phyloP scores from a whole-genome alignment of 805 yeast species.

The Kodamaea hsintzibuensis region DNA sequence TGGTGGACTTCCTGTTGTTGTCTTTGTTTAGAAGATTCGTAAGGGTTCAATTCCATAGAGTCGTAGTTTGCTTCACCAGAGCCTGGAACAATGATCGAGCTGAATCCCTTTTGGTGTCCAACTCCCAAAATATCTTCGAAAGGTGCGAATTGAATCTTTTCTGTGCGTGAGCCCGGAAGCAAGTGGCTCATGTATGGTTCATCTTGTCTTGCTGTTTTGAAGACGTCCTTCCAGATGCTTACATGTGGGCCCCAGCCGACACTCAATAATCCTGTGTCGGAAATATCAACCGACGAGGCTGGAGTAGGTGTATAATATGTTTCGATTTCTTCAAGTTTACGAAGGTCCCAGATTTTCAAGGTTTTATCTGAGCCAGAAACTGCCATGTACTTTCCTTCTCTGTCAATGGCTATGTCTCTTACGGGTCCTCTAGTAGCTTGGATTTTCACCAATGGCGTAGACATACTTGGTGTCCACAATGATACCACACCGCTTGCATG shows the following conservation, averaged over 20 bases:
- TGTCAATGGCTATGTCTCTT: conserved; percentile 77
- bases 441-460: conserved; percentile 80
- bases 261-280: conserved; percentile 83
- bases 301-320: conserved; percentile 79
- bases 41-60: conserved; percentile 91
- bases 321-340: conserved; percentile 77
- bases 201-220: conserved; percentile 60
- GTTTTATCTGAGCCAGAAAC: conserved; percentile 85
- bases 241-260: conserved; percentile 97
- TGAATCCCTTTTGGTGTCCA: conserved; percentile 58
- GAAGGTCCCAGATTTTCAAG: conserved; percentile 89
- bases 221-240: conserved; percentile 88
- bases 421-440: conserved; percentile 86
- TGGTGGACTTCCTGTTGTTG: conserved; percentile 89
- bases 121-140: conserved; percentile 94
- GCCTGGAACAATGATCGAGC: conserved; percentile 85
- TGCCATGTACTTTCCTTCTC: conserved; percentile 94
- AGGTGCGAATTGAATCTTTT: conserved; percentile 76
- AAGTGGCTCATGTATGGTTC: conserved; percentile 93
- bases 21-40: conserved; percentile 87
- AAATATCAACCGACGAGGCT: conserved; percentile 72
- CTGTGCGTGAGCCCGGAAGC: conserved; percentile 73
- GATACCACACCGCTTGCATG: conserved; percentile 92
- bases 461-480: conserved; percentile 89
- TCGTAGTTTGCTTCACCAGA: conserved; percentile 98